phyloP scores from a whole-genome alignment of 306 rosid species.

The Glycine soja region DNA sequence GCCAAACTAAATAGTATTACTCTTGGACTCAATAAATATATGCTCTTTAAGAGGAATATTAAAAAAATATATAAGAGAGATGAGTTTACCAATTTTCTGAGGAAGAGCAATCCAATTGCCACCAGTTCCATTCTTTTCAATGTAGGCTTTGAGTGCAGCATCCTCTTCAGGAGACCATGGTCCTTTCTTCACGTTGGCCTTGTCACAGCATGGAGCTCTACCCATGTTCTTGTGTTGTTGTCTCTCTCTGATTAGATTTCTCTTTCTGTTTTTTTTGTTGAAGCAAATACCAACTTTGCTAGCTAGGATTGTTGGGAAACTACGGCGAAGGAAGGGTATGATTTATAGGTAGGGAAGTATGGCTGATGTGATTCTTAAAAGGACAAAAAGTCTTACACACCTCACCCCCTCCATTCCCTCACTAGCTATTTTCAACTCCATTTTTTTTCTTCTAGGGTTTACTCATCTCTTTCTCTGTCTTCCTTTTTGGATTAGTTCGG shows the following conservation, averaged over 20 bases:
- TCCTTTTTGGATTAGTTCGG: constrained; percentile 84
- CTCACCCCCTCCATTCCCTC: constrained; percentile 55
- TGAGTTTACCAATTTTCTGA: constrained; percentile 79
- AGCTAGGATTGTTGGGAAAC: constrained; percentile 64
- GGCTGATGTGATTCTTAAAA: constrained; percentile 69
- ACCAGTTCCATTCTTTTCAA: constrained; percentile 86
- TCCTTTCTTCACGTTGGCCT: constrained; percentile 95
- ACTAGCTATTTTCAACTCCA: constrained; percentile 49
- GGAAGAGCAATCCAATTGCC: constrained; percentile 99
- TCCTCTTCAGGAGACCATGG: constrained; percentile 99
- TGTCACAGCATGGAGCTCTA: constrained; percentile 98
- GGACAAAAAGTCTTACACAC: constrained; percentile 67
- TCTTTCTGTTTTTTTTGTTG: constrained; percentile 17
- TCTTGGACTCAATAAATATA: not conserved
- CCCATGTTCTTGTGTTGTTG: constrained; percentile 63
- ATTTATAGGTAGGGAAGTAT: constrained; percentile 72
- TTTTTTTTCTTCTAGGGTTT: constrained; percentile 56
- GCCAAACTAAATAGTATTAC: constrained; percentile 16
- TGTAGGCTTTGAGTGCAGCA: constrained; percentile 82
- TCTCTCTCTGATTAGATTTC: not conserved
- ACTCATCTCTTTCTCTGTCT: constrained; percentile 53
- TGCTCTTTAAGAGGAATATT: not conserved
- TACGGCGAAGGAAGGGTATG: constrained; percentile 56
- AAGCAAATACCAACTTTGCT: constrained; percentile 37
- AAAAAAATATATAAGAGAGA: not conserved